Evolutionary conservation across 2,329 filamentous ascomycete species (phyloP).

Genomic region (Verticillium zaregamsianum): DNA sequence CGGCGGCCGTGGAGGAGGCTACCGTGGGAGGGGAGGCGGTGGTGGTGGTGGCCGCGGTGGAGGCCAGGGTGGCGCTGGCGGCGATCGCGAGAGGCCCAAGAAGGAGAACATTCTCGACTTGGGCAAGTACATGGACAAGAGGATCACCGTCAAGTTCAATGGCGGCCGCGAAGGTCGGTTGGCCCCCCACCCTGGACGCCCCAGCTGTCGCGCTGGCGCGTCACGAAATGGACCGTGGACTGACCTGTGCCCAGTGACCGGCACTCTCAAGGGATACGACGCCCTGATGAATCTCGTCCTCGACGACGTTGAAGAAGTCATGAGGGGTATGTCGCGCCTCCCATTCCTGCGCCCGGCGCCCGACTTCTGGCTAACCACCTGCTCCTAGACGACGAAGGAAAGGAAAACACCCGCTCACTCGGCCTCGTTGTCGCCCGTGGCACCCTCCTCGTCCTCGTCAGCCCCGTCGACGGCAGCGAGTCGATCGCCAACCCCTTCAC

Average conservation of each 20-base stretch:
- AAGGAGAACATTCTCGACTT: slow-evolving; percentile 98
- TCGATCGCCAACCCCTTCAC: slow-evolving; percentile 93
- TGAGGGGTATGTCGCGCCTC: slow-evolving; percentile 61
- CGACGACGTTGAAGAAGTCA: slow-evolving; percentile 86
- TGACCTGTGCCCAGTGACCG: slow-evolving; percentile 58
- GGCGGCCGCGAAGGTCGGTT: slow-evolving; percentile 80
- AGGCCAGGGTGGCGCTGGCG: slow-evolving; percentile 25
- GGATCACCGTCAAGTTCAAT: slow-evolving; percentile 93
- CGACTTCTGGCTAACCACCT: slow-evolving; percentile 6
- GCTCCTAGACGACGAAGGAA: slow-evolving; percentile 80
- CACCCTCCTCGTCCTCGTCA: slow-evolving; percentile 88
- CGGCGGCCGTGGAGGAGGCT: slow-evolving; percentile 42
- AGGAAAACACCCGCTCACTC: slow-evolving; percentile 73
- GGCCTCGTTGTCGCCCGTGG: slow-evolving; percentile 88
- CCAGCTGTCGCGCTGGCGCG: background rate
- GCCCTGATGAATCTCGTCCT: slow-evolving; percentile 97
- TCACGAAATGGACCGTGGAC: background rate
- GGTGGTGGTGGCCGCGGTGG: slow-evolving; percentile 39
- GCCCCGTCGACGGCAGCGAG: slow-evolving; percentile 90
- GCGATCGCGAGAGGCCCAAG: slow-evolving; percentile 72
- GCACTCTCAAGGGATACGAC: slow-evolving; percentile 91
- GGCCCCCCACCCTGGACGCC: background rate
- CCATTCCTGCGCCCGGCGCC: background rate
- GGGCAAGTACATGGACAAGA: slow-evolving; percentile 95
- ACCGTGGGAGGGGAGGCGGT: slow-evolving; percentile 37